Conservation (phyloP, 2,329 filamentous ascomycete genomes). For the Chaetomiaceae sp. region DNA sequence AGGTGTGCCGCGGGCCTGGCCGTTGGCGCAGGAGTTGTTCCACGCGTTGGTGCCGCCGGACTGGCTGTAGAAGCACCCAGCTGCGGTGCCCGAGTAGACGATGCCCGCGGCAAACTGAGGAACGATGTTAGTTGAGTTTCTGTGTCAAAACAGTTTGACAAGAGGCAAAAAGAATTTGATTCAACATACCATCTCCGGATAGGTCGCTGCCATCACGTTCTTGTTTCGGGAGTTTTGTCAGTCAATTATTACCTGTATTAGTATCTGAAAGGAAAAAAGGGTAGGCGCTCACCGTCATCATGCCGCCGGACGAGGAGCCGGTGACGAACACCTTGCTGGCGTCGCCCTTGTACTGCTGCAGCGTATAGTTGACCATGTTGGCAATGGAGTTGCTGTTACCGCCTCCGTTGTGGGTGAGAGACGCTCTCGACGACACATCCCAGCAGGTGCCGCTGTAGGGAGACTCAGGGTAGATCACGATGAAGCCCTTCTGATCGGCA, state of each 20-base stretch:
- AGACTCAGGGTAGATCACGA: constrained; percentile 53
- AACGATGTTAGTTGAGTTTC: too few relatives aligned
- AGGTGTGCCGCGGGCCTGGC: constrained; percentile 37
- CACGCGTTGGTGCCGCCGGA: constrained; percentile 38
- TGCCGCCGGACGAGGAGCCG: constrained; percentile 46
- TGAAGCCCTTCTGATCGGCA: constrained; percentile 40
- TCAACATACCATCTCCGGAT: constrained; percentile 46
- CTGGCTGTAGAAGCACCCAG: constrained; percentile 41
- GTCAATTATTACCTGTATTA: too few relatives aligned
- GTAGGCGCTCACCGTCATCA: constrained; percentile 41
- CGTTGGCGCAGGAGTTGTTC: constrained; percentile 50
- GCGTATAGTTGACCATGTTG: constrained; percentile 55
- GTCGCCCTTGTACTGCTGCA: constrained; percentile 50
- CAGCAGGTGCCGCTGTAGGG: constrained; percentile 52
- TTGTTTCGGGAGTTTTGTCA: constrained; percentile 1
- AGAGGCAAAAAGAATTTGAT: too few relatives aligned
- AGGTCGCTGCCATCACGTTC: constrained; percentile 45
- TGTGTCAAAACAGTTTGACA: too few relatives aligned
- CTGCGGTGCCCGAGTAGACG: constrained; percentile 41
- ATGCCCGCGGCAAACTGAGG: constrained; percentile 44
- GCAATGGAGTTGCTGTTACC: constrained; percentile 53
- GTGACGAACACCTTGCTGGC: constrained; percentile 49
- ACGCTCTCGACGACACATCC: constrained; percentile 50
- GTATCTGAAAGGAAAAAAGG: too few relatives aligned
- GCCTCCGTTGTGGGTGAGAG: constrained; percentile 53